Evolutionary conservation across 495 filamentous ascomycete species (phyloP), one percentile per base, ranked within the genome.

Genomic region (Tuber indicum): DNA sequence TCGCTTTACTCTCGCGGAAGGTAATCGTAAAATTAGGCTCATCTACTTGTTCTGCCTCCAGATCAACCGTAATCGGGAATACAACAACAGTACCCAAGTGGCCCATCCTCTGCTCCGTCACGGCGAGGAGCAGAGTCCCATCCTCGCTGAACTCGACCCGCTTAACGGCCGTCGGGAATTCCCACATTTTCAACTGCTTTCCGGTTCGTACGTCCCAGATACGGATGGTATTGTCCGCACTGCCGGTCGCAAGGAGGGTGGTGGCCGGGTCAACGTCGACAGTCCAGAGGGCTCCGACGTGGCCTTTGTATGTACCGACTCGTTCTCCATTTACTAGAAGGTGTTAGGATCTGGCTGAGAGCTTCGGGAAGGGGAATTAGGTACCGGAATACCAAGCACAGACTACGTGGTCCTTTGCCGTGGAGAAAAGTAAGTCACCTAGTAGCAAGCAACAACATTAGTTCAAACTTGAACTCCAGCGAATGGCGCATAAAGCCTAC

Each of bases 41-140:
- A 82, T 93, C 89, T 76, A 87, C 89, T 86, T 99, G 96, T 79
- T 91, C 89, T n/a, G 92, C 91, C 41, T 93, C 87, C 75, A 91
- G 88, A 82, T 97, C 94, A 72, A 90, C 88, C 75, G 87, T 88
- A 86, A 99, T 92, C 83, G 96, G 92, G 75, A 97, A 88, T 45
- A 98, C 93, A 39, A 93, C 93, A 81, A 98, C 97, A 52, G 94
- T 96, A 81, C 95, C 92, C 74, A 98, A 86, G 84, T 93, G 92
- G 75, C 96, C 96, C 91, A 95, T 96, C 82, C 96, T 94, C 91
- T 96, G 96, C 87, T 99, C 96, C 45, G 96, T 99, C 78, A 99
- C 94, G 62, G 93, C 94, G 76, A 99, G 86, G 77, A 99, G 86
- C 83, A 92, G 88, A 82, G 89, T 91, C 81, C 94, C 96, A 86